Base-by-base conservation (phyloP, 306 rosid genomes). In the Casuarina cunninghamiana region DNA sequence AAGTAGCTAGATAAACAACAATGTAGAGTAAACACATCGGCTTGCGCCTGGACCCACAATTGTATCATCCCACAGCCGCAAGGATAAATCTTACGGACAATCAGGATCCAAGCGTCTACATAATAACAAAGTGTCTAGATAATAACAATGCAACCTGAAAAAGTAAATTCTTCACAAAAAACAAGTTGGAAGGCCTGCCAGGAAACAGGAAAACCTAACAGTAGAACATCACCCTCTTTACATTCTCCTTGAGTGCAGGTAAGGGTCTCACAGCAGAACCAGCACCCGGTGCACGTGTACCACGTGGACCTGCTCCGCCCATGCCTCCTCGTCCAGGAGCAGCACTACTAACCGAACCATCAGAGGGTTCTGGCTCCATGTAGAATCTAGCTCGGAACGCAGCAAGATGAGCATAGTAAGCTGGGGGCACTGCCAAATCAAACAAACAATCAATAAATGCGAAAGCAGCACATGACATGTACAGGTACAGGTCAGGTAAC, bases 311-410 rank as follows among this genome's bases (percentile, higher is more conserved):
- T 0, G 69, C 75, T 26, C 85, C 88, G 16, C 85, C 86, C 75
- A 74, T 71, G 53, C 83, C 86, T 3, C 91, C 94, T 0, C 97
- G 93, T 37, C 93, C 97, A 17, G 86, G 83, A 43, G 82, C 83
- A 39, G 91, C 93, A 2, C 91, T 91, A 54, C 99, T 95, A 0
- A 93, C 91, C 0, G 99, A 93, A 0, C 93, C 99, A 2, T 96
- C 99, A 0, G 96, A 91, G 2, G 93, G 88, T 61, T 93, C 96
- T 0, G 99, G 99, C 70, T 96, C 99, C 99, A 91, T 88, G 5
- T 96, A 96, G 77, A 93, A 96, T 4, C 99, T 90, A 54, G 98
- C 99, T 1, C 98, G 85, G 61, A 96, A 96, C 0, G 99, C 99
- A 41, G 99, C 99, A 61, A 96, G 81, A 76, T 96, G 99, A 0